Conservation (phyloP, 306 rosid species). For the Glycine soja region DNA sequence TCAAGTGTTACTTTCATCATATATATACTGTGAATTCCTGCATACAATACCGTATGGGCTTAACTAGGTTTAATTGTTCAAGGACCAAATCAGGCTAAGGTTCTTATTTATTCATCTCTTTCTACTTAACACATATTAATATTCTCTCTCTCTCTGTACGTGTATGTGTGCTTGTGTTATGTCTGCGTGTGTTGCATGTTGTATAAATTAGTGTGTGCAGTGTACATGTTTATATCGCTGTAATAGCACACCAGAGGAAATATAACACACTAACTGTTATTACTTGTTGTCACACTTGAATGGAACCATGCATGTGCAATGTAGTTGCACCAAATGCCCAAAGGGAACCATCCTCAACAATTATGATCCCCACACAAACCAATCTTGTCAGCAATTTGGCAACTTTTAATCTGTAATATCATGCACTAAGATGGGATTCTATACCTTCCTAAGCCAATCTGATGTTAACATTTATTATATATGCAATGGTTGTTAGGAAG, state of each 20-base stretch:
- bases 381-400: slow-evolving; percentile 56
- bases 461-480: slow-evolving; percentile 44
- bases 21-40: neutral
- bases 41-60: neutral
- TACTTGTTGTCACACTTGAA: slow-evolving; percentile 52
- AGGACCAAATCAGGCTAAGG: neutral
- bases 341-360: slow-evolving; percentile 44
- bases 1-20: neutral
- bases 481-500: slow-evolving; percentile 45
- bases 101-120: neutral
- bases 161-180: too few relatives aligned
- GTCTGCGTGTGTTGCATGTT: too few relatives aligned
- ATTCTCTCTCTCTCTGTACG: too few relatives aligned
- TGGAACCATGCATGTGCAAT: slow-evolving; percentile 81
- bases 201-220: too few relatives aligned
- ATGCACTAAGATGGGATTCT: slow-evolving; percentile 56
- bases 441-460: slow-evolving; percentile 52
- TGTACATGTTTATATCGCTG: too few relatives aligned
- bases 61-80: neutral
- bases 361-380: slow-evolving; percentile 61
- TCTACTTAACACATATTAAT: neutral
- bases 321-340: slow-evolving; percentile 70
- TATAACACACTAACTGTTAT: slow-evolving; percentile 35
- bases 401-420: slow-evolving; percentile 15
- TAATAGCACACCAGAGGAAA: slow-evolving; percentile 11